Conservation (phyloP, 768 basidiomycete species). For the Cyclocybe aegerita region DNA sequence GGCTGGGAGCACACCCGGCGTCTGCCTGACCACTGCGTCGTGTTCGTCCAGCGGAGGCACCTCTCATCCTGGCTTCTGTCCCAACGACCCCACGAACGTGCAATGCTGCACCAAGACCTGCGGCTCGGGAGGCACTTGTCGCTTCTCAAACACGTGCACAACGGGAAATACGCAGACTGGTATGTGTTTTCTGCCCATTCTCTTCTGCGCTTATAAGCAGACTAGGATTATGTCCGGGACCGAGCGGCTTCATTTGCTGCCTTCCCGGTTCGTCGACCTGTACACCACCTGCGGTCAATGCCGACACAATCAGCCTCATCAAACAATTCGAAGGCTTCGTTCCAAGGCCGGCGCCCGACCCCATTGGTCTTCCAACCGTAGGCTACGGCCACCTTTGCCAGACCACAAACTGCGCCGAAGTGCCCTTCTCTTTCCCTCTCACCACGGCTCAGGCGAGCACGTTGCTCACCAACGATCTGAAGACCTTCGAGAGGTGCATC, state of each 20-base stretch:
- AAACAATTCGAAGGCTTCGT: constrained; percentile 37
- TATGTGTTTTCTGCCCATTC: no score
- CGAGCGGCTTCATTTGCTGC: constrained; percentile 25
- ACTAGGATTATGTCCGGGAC: constrained; percentile 29
- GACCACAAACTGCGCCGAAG: constrained; percentile 28
- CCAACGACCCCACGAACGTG: no score
- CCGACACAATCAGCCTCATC: constrained; percentile 27
- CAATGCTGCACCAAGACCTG: no score
- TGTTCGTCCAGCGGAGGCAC: no score
- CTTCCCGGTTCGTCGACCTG: constrained; percentile 12
- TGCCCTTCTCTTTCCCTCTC: constrained; percentile 32
- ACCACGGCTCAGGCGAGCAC: constrained; percentile 25
- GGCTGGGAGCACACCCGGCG: no score
- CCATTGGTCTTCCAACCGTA: constrained; percentile 34
- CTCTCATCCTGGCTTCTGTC: no score
- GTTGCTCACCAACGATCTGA: constrained; percentile 16
- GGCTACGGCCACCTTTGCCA: constrained; percentile 35
- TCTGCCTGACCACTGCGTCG: no score
- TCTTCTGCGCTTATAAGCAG: no score
- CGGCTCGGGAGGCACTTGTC: no score
- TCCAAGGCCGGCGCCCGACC: constrained; percentile 31
- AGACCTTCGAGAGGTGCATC: constrained; percentile 8
- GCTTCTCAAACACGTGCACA: no score
- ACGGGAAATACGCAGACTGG: no score
- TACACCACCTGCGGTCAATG: constrained; percentile 22